Conservation (phyloP, 2,329 filamentous ascomycete species). For the Nemania sp. region DNA sequence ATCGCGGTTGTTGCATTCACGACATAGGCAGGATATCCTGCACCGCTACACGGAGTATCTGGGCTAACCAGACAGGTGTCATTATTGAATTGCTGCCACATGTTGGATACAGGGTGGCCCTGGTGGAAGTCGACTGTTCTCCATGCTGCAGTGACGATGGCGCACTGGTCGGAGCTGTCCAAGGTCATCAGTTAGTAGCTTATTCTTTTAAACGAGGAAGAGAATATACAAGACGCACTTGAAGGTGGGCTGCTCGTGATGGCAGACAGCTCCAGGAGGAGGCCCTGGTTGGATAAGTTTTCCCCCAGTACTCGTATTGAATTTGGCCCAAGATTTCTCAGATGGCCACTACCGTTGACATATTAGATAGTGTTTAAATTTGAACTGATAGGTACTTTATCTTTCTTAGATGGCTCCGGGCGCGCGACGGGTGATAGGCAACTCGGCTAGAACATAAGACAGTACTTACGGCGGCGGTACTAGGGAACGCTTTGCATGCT, state of each 20-base stretch:
- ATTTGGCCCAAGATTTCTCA: constrained; percentile 47
- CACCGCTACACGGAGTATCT: constrained; percentile 43
- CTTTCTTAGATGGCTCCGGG: not conserved
- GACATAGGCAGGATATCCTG: constrained; percentile 48
- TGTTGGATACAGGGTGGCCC: constrained; percentile 44
- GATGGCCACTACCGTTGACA: constrained; percentile 51
- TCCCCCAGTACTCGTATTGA: constrained; percentile 52
- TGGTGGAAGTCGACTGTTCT: constrained; percentile 44
- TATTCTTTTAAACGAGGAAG: not conserved
- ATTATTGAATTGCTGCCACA: constrained; percentile 52
- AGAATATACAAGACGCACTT: constrained; percentile 25
- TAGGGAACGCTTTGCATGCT: constrained; percentile 54
- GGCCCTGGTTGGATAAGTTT: constrained; percentile 46
- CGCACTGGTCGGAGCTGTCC: constrained; percentile 38
- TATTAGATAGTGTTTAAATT: constrained; percentile 4
- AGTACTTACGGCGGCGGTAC: constrained; percentile 37
- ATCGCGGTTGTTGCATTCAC: constrained; percentile 45
- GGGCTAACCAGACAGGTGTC: constrained; percentile 54
- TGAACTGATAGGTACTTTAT: not conserved
- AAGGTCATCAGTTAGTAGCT: not conserved
- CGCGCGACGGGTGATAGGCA: not conserved
- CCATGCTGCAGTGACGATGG: constrained; percentile 39
- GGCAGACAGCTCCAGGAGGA: constrained; percentile 53
- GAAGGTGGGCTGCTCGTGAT: constrained; percentile 43
- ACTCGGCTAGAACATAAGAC: not conserved